Evolutionary conservation across 306 rosid genomes (phyloP).

Genomic region (Gastrolobium villosum): DNA sequence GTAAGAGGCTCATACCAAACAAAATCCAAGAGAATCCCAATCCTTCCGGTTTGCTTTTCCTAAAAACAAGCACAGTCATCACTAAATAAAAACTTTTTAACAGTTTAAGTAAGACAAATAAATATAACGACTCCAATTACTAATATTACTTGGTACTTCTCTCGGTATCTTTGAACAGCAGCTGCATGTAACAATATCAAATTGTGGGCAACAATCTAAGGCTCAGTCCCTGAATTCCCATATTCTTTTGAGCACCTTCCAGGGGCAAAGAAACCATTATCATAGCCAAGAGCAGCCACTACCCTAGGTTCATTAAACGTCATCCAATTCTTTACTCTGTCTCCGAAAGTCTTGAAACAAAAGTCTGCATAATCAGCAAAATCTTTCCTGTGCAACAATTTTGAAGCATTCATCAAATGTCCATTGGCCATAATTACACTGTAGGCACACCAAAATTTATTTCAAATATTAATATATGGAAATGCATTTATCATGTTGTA

Average conservation of each 20-base stretch:
- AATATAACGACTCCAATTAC: not conserved
- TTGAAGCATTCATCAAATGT: conserved; percentile 35
- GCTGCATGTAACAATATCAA: conserved; percentile 86
- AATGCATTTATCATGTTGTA: too few species aligned
- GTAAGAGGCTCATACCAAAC: conserved; percentile 97
- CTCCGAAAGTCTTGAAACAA: conserved; percentile 93
- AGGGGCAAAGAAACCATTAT: conserved; percentile 82
- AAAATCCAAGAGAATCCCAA: conserved; percentile 89
- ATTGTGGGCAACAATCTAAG: conserved; percentile 86
- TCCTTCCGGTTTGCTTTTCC: conserved; percentile 81
- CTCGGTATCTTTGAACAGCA: conserved; percentile 86
- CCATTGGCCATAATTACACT: not conserved
- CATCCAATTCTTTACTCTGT: conserved; percentile 96
- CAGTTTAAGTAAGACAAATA: not conserved
- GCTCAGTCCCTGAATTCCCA: conserved; percentile 94
- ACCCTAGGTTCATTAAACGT: conserved; percentile 93
- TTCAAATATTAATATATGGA: not conserved
- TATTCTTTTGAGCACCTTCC: conserved; percentile 87
- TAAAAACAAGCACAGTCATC: conserved; percentile 46
- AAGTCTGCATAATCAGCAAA: conserved; percentile 92
- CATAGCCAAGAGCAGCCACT: conserved; percentile 93
- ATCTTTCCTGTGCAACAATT: conserved; percentile 69
- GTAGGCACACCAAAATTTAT: not conserved
- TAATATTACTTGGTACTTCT: conserved; percentile 72
- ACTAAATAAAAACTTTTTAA: conserved; percentile 20